These are phyloP conservation scores for Xanthoconium stramineum DNA, from an alignment of 768 basidiomycete species.

Conservation along the genomic window DNA sequence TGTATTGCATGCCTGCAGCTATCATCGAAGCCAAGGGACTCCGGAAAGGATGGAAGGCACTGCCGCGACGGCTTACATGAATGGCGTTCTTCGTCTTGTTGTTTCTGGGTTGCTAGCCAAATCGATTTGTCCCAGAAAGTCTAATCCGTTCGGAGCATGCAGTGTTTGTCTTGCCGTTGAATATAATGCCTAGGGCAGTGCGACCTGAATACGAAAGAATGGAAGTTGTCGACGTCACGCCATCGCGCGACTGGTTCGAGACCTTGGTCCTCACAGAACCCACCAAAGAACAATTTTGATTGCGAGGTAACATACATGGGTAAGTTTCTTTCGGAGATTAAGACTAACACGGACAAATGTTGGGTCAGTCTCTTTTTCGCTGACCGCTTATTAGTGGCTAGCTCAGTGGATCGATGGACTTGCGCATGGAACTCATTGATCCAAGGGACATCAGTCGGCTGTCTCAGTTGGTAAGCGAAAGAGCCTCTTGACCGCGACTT, in stretches of 20 bases:
- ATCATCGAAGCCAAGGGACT: constrained; percentile 71
- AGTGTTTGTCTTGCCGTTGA: neutral
- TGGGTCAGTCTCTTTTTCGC: neutral
- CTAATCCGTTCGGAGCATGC: neutral
- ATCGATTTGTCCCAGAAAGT: constrained; percentile 1
- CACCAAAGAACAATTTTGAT: neutral
- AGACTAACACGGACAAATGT: neutral
- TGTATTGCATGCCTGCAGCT: constrained; percentile 91
- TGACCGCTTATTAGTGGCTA: neutral
- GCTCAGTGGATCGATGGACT: neutral
- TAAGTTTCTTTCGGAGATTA: constrained; percentile 6
- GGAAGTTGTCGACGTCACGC: constrained; percentile 13
- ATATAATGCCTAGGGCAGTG: constrained; percentile 9
- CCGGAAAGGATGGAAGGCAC: constrained; percentile 43
- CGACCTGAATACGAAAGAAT: constrained; percentile 9
- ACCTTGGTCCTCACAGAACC: neutral
- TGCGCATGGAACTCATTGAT: neutral
- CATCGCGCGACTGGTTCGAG: neutral
- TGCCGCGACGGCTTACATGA: constrained; percentile 26
- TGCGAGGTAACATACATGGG: neutral
- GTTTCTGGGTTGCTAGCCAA: neutral
- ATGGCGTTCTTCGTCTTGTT: constrained; percentile 2
- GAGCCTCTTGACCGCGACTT: neutral
- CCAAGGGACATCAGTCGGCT: neutral
- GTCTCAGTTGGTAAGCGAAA: neutral